A percentile compares a stretch with the other conserved stretches of the same genome.
phyloP scores from a whole-genome alignment of 148 eudicot genomes.

The Polygonum aviculare region DNA sequence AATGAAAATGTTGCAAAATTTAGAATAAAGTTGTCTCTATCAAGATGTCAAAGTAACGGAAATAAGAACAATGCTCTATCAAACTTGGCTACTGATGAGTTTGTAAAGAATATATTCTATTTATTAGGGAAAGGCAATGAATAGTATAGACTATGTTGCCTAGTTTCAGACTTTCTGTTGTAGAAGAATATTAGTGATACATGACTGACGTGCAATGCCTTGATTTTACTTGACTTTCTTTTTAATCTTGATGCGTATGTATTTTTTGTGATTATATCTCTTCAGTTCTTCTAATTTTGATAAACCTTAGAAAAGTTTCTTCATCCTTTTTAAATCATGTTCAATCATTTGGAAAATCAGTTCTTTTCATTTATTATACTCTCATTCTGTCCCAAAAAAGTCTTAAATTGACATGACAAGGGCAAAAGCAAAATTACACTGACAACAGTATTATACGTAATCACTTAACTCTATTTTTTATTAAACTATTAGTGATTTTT shows the following conservation, averaged over 20 bases:
- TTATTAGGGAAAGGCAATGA: not conserved
- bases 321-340: not conserved
- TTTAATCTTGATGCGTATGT: not conserved
- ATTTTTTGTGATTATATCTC: not conserved
- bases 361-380: not conserved
- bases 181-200: not conserved
- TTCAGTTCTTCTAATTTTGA: not conserved
- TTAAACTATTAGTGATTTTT: not conserved
- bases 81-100: not conserved
- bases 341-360: not conserved
- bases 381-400: not conserved
- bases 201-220: not conserved
- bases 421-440: not conserved
- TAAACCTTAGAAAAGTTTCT: not conserved
- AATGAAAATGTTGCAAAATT: not conserved
- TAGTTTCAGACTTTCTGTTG: not conserved
- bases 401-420: not conserved
- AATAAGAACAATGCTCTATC: not conserved
- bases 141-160: not conserved
- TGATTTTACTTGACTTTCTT: not conserved
- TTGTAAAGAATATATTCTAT: not conserved
- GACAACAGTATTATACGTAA: not conserved
- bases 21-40: not conserved
- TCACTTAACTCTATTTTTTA: not conserved
- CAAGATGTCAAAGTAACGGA: not conserved